These are phyloP conservation scores for Hypoxylon rubiginosum DNA, from an alignment of 2,329 filamentous ascomycete genomes.

Conservation along the genomic window DNA sequence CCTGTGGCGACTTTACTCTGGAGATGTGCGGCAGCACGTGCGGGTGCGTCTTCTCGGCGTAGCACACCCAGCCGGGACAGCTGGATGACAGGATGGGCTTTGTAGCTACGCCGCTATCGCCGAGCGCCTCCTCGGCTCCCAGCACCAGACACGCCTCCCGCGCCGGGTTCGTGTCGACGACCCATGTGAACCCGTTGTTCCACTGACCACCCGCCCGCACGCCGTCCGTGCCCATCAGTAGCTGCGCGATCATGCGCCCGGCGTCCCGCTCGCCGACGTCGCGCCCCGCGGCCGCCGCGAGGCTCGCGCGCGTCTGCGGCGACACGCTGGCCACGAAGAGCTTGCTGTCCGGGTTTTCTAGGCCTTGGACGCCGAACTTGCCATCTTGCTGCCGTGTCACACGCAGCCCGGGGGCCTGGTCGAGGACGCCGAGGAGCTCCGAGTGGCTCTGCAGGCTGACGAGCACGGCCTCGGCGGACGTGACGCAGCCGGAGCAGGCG, in stretches of 20 bases:
- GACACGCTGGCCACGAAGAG: slow-evolving; percentile 94
- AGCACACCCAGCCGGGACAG: slow-evolving; percentile 98
- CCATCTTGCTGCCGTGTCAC: slow-evolving; percentile 48
- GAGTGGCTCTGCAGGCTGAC: slow-evolving; percentile 94
- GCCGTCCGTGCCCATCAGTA: slow-evolving; percentile 79
- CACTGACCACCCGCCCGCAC: slow-evolving; percentile 77
- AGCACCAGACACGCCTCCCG: slow-evolving; percentile 87
- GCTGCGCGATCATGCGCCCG: slow-evolving; percentile 83
- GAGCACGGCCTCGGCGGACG: slow-evolving; percentile 96
- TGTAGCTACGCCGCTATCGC: slow-evolving; percentile 49
- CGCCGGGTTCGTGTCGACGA: slow-evolving; percentile 88
- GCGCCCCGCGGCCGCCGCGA: slow-evolving; percentile 85
- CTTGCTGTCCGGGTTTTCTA: slow-evolving; percentile 73
- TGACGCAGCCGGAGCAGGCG: slow-evolving; percentile 97
- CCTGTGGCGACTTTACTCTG: slow-evolving; percentile 92
- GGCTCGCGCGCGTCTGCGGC: slow-evolving; percentile 88
- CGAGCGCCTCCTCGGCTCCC: slow-evolving; percentile 78
- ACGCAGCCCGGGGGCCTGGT: slow-evolving; percentile 70
- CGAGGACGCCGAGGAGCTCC: slow-evolving; percentile 87
- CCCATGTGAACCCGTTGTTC: slow-evolving; percentile 86
- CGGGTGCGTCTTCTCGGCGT: slow-evolving; percentile 97
- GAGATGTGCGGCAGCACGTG: slow-evolving; percentile 93
- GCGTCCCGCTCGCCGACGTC: slow-evolving; percentile 79
- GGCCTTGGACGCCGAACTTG: slow-evolving; percentile 60
- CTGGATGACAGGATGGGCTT: slow-evolving; percentile 85